A percentile compares a stretch with the other conserved stretches of the same genome.
These are phyloP conservation scores for Apiospora pterosperma DNA, from an alignment of 2,329 filamentous ascomycete species.

Conservation along the genomic window DNA sequence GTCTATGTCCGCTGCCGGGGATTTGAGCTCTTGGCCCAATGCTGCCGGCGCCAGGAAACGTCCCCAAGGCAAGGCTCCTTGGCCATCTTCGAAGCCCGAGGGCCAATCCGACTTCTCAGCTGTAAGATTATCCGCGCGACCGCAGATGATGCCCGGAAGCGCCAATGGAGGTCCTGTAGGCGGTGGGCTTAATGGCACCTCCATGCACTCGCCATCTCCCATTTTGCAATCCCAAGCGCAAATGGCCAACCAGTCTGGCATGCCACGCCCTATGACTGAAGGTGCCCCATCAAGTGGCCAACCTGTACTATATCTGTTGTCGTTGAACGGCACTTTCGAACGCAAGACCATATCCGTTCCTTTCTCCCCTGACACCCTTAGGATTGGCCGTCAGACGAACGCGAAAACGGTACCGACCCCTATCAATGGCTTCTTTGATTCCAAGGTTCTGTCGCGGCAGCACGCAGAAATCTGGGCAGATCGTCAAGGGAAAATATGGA, in stretches of 20 bases:
- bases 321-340: conserved; percentile 95
- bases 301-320: conserved; percentile 80
- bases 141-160: conserved; percentile 2
- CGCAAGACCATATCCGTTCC: conserved; percentile 94
- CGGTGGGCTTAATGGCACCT: conserved; percentile 41
- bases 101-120: not conserved
- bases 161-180: not conserved
- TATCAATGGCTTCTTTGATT: conserved; percentile 94
- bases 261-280: conserved; percentile 62
- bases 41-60: conserved; percentile 45
- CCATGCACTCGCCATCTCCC: conserved; percentile 36
- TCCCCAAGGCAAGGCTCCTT: conserved; percentile 47
- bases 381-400: conserved; percentile 95
- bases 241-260: conserved; percentile 38
- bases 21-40: conserved; percentile 50
- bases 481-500: conserved; percentile 83
- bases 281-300: conserved; percentile 61
- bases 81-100: conserved; percentile 47
- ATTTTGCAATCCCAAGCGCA: conserved; percentile 35
- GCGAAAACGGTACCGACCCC: conserved; percentile 91
- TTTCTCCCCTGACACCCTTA: conserved; percentile 87
- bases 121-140: not conserved
- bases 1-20: conserved; percentile 41
- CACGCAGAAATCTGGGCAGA: conserved; percentile 94
- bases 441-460: conserved; percentile 92